phyloP scores from a whole-genome alignment of 116 monocot genomes.

The Phalaenopsis hybrid region DNA sequence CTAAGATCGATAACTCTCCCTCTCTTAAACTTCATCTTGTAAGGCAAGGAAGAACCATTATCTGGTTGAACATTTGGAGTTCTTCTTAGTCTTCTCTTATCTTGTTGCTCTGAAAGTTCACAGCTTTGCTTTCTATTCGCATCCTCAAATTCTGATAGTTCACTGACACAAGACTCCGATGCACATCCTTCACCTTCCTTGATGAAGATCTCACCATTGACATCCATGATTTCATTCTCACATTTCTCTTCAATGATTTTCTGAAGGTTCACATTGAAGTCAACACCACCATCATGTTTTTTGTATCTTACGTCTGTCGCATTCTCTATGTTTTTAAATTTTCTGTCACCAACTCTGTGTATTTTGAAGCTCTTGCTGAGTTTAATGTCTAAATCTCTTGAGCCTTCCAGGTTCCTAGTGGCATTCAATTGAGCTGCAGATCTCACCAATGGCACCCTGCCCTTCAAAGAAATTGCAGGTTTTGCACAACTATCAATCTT shows the following conservation, averaged over 20 bases:
- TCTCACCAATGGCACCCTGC: constrained; percentile 4
- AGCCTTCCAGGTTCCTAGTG: constrained; percentile 7
- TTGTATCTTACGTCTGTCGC: background rate
- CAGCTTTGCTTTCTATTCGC: background rate
- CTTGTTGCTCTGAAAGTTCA: background rate
- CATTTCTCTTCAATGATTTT: constrained; percentile 20
- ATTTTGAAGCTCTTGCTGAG: background rate
- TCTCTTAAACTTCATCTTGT: constrained; percentile 40
- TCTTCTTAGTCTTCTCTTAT: constrained; percentile 21
- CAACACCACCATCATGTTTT: too few species aligned
- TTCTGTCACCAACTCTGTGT: constrained; percentile 12
- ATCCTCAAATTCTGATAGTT: constrained; percentile 6
- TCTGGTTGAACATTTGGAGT: background rate
- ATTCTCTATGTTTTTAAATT: constrained; percentile 4
- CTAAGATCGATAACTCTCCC: constrained; percentile 34
- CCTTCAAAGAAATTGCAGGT: constrained; percentile 13
- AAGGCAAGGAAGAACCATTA: constrained; percentile 14
- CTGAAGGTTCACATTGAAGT: constrained; percentile 12
- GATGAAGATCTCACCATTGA: background rate
- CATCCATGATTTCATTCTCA: background rate
- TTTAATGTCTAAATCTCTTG: constrained; percentile 14
- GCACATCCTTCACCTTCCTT: background rate
- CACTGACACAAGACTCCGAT: background rate
- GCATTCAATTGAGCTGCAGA: constrained; percentile 9
- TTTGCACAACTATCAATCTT: background rate